Evolutionary conservation across 768 basidiomycete genomes (phyloP).

Genomic region (Flagelloscypha sp.): DNA sequence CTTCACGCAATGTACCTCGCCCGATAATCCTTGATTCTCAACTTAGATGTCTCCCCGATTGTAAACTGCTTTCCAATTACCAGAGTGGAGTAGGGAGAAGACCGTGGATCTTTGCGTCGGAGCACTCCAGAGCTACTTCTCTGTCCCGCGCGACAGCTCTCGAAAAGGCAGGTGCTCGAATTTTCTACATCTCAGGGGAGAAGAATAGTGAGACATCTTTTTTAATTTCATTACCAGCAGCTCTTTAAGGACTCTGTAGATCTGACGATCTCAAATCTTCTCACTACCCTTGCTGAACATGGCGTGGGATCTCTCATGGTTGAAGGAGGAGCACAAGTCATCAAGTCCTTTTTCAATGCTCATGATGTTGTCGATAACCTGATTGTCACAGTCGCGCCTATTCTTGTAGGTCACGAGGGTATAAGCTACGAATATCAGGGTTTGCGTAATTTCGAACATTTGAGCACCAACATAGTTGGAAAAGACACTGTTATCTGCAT

Average conservation of each 20-base stretch:
- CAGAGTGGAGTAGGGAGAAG: conserved; percentile 47
- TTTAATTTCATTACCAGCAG: conserved; percentile 6
- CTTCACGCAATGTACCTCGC: conserved; percentile 48
- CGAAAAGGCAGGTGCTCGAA: conserved; percentile 55
- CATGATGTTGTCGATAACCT: conserved; percentile 53
- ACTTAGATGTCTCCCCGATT: conserved; percentile 56
- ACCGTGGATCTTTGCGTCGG: conserved; percentile 64
- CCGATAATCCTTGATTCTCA: conserved; percentile 79
- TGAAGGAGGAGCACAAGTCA: conserved; percentile 85
- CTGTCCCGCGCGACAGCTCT: conserved; percentile 34
- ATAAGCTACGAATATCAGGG: conserved; percentile 37
- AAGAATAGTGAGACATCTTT: too few relatives aligned
- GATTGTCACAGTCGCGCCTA: conserved; percentile 82
- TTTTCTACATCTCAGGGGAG: conserved; percentile 42
- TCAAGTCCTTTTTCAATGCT: conserved; percentile 55
- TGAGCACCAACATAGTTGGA: conserved; percentile 25
- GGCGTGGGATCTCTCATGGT: conserved; percentile 81
- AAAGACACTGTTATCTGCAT: conserved; percentile 26
- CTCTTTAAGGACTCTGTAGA: conserved; percentile 21
- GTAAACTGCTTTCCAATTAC: conserved; percentile 66
- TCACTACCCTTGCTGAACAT: conserved; percentile 42
- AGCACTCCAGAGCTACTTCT: conserved; percentile 18
- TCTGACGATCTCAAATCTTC: conserved; percentile 41
- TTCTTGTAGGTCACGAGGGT: conserved; percentile 69
- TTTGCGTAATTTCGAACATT: conserved; percentile 17